These are phyloP conservation scores for Populus trichocarpa DNA, from an alignment of 441 rosid genomes.

Conservation along the genomic window DNA sequence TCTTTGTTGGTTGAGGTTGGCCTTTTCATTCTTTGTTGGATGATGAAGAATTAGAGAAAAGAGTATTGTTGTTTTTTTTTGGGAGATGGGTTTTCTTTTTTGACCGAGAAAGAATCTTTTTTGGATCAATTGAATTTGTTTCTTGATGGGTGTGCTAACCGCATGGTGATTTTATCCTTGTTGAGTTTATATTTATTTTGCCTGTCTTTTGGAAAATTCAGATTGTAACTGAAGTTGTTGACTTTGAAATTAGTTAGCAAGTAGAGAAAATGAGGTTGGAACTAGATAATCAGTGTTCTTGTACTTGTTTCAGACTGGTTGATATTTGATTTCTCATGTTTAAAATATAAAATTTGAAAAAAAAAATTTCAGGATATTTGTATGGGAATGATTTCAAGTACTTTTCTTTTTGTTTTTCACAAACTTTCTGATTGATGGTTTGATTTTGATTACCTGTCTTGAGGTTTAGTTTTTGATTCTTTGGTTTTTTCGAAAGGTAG, in stretches of 20 bases:
- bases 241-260: background rate
- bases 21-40: background rate
- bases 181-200: background rate
- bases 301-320: background rate
- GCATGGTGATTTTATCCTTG: background rate
- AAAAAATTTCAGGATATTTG: background rate
- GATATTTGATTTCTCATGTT: background rate
- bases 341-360: too few species aligned
- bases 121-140: background rate
- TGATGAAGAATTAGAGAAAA: conserved; percentile 5
- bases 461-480: background rate
- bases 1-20: background rate
- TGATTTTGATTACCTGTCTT: background rate
- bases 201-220: background rate
- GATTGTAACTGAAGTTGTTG: background rate
- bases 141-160: background rate
- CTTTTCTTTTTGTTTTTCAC: background rate
- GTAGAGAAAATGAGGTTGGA: background rate
- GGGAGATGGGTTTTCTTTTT: background rate
- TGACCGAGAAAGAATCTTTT: background rate
- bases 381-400: background rate
- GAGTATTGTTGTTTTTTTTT: background rate
- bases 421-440: background rate
- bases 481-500: background rate
- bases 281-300: background rate